Evolutionary conservation across 2,329 filamentous ascomycete species (phyloP).

Genomic region (Plectosphaerella sp.): DNA sequence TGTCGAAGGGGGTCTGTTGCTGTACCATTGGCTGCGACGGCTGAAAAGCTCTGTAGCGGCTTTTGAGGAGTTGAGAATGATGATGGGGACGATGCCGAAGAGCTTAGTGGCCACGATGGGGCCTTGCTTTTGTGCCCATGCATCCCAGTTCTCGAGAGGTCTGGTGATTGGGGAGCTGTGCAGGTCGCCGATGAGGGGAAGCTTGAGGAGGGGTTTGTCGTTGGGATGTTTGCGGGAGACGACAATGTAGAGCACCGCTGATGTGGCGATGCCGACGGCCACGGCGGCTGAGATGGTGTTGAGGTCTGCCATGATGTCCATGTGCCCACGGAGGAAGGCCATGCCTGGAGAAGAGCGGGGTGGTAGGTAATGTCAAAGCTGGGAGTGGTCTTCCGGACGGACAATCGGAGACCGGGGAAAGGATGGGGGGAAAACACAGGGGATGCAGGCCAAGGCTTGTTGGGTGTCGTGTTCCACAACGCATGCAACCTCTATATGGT

Average conservation of each 20-base stretch:
- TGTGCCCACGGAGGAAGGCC: too few relatives aligned
- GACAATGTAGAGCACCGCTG: neutral
- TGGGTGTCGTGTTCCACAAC: too few relatives aligned
- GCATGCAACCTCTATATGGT: too few relatives aligned
- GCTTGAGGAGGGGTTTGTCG: constrained; percentile 8
- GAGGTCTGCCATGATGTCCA: too few relatives aligned
- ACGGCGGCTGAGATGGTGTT: neutral
- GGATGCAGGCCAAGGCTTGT: too few relatives aligned
- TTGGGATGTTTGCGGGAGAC: neutral
- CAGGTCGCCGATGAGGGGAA: constrained; percentile 14
- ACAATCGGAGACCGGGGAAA: too few relatives aligned
- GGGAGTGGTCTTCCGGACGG: too few relatives aligned
- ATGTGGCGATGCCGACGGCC: neutral
- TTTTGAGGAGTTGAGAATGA: constrained; percentile 13
- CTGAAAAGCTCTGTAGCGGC: constrained; percentile 14
- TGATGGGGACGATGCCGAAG: constrained; percentile 14
- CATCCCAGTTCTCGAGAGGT: constrained; percentile 14
- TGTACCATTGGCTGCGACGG: constrained; percentile 14
- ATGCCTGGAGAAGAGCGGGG: too few relatives aligned
- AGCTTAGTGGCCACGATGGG: constrained; percentile 11
- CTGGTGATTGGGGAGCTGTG: constrained; percentile 14
- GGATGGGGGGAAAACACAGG: too few relatives aligned
- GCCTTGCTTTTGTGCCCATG: constrained; percentile 11
- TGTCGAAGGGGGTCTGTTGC: constrained; percentile 14
- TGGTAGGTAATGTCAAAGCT: too few relatives aligned